A percentile compares a stretch with the other conserved stretches of the same genome.
Conservation (phyloP, 1,284 basidiomycete genomes). For the Lignosus rhinocerotis region DNA sequence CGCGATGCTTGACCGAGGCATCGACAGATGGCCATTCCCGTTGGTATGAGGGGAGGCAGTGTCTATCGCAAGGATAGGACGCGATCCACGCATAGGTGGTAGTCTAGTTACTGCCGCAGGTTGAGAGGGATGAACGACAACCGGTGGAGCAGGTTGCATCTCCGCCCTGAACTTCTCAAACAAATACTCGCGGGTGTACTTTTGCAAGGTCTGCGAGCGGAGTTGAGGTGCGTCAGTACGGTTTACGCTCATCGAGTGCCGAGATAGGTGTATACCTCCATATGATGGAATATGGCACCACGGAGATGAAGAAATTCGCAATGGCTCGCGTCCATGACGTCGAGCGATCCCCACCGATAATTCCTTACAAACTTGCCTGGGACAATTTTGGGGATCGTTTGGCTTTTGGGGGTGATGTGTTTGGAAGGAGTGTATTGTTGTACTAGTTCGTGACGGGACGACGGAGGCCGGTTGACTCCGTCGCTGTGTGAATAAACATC, state of each 20-base stretch:
- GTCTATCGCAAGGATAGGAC: slow-evolving; percentile 72
- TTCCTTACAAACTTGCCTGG: slow-evolving; percentile 65
- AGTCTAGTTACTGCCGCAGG: slow-evolving; percentile 27
- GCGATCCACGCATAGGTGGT: slow-evolving; percentile 49
- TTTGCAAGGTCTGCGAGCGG: slow-evolving; percentile 64
- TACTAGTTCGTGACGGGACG: slow-evolving; percentile 64
- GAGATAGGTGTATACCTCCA: slow-evolving; percentile 57
- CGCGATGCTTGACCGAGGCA: slow-evolving; percentile 40
- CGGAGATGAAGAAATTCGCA: slow-evolving; percentile 77
- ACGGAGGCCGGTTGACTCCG: slow-evolving; percentile 57
- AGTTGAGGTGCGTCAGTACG: slow-evolving; percentile 18
- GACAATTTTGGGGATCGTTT: slow-evolving; percentile 44
- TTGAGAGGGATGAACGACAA: slow-evolving; percentile 33
- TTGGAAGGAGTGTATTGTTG: slow-evolving; percentile 65
- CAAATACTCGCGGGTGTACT: slow-evolving; percentile 80
- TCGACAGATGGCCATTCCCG: slow-evolving; percentile 48
- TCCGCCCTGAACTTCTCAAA: slow-evolving; percentile 75
- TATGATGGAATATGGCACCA: slow-evolving; percentile 76
- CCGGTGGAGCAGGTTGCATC: slow-evolving; percentile 50
- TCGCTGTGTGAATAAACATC: slow-evolving; percentile 79
- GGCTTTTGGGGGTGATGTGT: slow-evolving; percentile 35
- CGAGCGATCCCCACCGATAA: slow-evolving; percentile 79
- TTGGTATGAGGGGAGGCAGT: slow-evolving; percentile 52
- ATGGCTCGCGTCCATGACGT: slow-evolving; percentile 74
- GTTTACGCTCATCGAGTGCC: slow-evolving; percentile 23